Conservation (phyloP, 164 flowering plant genomes). For the Magnolia sinica region DNA sequence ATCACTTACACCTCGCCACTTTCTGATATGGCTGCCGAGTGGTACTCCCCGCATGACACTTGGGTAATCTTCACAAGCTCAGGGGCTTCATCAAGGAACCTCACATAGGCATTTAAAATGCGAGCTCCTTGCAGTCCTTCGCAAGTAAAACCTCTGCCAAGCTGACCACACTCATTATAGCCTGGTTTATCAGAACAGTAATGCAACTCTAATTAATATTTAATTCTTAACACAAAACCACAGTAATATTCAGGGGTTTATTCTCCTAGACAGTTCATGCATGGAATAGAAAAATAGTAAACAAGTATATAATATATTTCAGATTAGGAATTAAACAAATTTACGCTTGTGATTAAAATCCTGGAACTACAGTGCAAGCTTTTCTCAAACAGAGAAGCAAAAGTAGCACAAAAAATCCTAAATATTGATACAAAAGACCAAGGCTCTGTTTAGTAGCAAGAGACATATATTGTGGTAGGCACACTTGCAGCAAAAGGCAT, state of each 20-base stretch:
- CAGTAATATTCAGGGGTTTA: constrained; percentile 1
- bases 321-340: neutral
- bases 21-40: constrained; percentile 90
- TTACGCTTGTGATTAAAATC: neutral
- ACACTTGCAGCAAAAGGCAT: neutral
- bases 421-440: neutral
- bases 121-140: constrained; percentile 97
- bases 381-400: constrained; percentile 1
- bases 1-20: constrained; percentile 96
- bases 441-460: neutral
- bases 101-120: constrained; percentile 67
- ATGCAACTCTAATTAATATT: constrained; percentile 33
- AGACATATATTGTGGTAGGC: neutral
- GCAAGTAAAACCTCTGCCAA: constrained; percentile 95
- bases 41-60: constrained; percentile 99
- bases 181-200: constrained; percentile 66
- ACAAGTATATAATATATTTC: neutral
- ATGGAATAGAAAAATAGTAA: neutral
- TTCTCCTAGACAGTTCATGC: neutral
- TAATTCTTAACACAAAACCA: constrained; percentile 25
- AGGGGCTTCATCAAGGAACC: constrained; percentile 91
- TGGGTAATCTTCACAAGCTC: constrained; percentile 87
- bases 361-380: neutral
- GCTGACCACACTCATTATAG: constrained; percentile 98
- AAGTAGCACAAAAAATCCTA: neutral